These are phyloP conservation scores for Asclepias syriaca DNA, from an alignment of 257 asterid species.

Conservation along the genomic window DNA sequence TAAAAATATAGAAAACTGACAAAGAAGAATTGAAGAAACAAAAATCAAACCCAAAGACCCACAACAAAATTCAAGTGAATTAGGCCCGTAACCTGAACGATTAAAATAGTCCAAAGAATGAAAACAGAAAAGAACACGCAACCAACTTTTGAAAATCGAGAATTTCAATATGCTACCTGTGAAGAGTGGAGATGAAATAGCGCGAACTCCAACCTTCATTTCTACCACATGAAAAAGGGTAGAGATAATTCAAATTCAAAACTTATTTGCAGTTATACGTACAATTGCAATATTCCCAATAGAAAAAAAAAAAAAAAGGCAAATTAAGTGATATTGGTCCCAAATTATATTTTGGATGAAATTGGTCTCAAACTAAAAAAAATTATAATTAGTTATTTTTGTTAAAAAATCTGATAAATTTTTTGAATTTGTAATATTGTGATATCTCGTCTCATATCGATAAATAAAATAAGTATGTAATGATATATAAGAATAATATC, in stretches of 20 bases:
- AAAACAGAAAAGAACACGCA: background rate
- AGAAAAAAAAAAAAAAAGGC: too few relatives aligned
- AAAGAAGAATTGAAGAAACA: background rate
- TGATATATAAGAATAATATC: too few relatives aligned
- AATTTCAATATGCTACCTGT: background rate
- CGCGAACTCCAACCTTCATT: background rate
- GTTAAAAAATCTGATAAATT: too few relatives aligned
- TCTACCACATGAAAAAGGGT: slow-evolving; percentile 4
- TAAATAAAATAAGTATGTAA: too few relatives aligned
- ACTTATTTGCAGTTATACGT: background rate
- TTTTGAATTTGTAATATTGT: too few relatives aligned
- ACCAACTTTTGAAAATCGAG: background rate
- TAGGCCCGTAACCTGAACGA: background rate
- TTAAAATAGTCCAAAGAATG: too few relatives aligned
- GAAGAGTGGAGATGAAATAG: background rate
- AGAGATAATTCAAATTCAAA: slow-evolving; percentile 4
- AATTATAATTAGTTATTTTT: too few relatives aligned
- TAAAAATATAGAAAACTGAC: background rate
- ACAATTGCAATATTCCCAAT: too few relatives aligned
- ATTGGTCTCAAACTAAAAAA: too few relatives aligned
- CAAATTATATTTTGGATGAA: too few relatives aligned
- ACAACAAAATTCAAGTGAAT: background rate
- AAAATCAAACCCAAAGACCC: background rate
- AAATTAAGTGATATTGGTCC: too few relatives aligned
- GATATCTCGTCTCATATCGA: too few relatives aligned